Percentiles rank a stretch among this genome's conserved stretches.
phyloP scores from a whole-genome alignment of 1,284 basidiomycete species.

The Abortiporus biennis region DNA sequence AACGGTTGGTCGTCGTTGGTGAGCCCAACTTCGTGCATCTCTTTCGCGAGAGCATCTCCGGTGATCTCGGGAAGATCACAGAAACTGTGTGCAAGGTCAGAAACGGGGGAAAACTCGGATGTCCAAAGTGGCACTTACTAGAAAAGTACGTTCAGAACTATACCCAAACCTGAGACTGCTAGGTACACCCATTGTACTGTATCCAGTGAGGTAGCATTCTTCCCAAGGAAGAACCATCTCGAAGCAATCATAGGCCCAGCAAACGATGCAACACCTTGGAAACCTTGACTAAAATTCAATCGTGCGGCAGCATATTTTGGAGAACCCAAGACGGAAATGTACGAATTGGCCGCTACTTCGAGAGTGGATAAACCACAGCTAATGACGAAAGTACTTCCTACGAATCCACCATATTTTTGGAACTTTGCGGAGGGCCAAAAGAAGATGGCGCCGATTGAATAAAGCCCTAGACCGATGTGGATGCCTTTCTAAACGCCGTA shows the following conservation, averaged over 20 bases:
- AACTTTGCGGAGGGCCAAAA: constrained; percentile 80
- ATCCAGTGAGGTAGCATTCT: constrained; percentile 52
- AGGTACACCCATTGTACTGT: constrained; percentile 84
- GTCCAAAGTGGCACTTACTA: constrained; percentile 32
- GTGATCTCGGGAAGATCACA: constrained; percentile 73
- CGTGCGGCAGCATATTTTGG: constrained; percentile 72
- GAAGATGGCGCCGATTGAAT: constrained; percentile 65
- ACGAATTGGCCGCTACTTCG: constrained; percentile 76
- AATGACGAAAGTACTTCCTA: constrained; percentile 65
- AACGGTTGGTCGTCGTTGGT: constrained; percentile 49
- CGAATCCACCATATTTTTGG: constrained; percentile 65
- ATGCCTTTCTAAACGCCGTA: constrained; percentile 41
- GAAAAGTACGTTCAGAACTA: constrained; percentile 63
- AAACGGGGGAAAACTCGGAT: background rate
- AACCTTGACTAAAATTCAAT: constrained; percentile 78
- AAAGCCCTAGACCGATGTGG: constrained; percentile 65
- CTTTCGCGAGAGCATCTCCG: constrained; percentile 53
- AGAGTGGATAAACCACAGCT: constrained; percentile 67
- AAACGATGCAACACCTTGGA: constrained; percentile 77
- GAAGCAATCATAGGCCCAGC: constrained; percentile 78
- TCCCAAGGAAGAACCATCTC: constrained; percentile 66
- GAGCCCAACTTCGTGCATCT: constrained; percentile 40
- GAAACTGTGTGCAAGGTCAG: constrained; percentile 38
- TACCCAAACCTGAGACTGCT: constrained; percentile 63
- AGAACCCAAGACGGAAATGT: constrained; percentile 65